Evolutionary conservation across 2,329 filamentous ascomycete species (phyloP), one percentile per base, ranked within the genome.

Genomic region (Colletotrichum filicis): DNA sequence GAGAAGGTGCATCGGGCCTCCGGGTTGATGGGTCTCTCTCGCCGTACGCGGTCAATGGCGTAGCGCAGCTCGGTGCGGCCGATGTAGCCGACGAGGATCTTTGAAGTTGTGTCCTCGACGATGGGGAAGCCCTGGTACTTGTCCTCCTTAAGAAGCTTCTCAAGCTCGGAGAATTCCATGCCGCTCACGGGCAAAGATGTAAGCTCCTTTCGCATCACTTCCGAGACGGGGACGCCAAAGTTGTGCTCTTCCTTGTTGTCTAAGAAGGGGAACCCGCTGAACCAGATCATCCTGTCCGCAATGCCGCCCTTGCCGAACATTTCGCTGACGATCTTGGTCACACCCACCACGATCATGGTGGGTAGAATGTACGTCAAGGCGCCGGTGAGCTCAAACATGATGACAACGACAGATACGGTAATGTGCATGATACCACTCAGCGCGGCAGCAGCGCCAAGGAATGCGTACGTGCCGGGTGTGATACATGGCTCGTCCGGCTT

Each of bases 331-430:
- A 94, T 94, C 85, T 99, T 99, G 52, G 96, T 98, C 37, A 98
- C 93, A 61, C 97, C 97, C 2, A 98, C 97, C 0, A 98, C 97
- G 77, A 99, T 98, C 97, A 99, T 99, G 16, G 96, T 98, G 0
- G 97, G 97, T 32, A 99, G 86, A 76, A 99, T 98, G 80, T 99
- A 99, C 1, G 95, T 98, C 73, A 98, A 85, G 7, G 97, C 97
- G n/a, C 97, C 97, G 0, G 97, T 99, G 61, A 99, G 89, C 83
- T 99, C 97, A 79, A 98, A 98, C 97, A 99, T 98, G 82, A 99
- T 99, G 79, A 99, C 97, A 2, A 98, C 96, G 11, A 99, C 95
- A 0, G 95, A 97, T 19, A 99, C 92, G 0, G 96, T 98, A 75
- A 99, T 94, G 82, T 98, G 97, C 96, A 98, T 99, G 79, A 98